Evolutionary conservation across 495 filamentous ascomycete genomes (phyloP), one percentile per base, ranked within the genome.

Genomic region (Penicillium diatomitis): DNA sequence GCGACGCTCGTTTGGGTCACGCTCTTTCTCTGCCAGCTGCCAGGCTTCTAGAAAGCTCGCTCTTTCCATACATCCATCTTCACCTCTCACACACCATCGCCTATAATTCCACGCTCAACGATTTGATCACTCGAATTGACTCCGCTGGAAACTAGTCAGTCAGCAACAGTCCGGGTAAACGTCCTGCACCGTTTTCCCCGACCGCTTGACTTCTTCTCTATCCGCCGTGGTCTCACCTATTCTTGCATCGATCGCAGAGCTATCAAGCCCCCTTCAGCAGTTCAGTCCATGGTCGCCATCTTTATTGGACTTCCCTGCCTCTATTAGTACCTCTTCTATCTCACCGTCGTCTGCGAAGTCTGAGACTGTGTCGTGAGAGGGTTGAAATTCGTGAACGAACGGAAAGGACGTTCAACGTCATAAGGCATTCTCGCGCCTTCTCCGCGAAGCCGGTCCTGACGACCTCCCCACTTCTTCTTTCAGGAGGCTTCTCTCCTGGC

Each of bases 151-250:
- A 39, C 9, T 46, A 50, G 62, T 65, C 60, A 58, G 50, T 47
- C 20, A 20, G 20, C 20, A 20, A 45, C 50, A 58, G 29, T 53
- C 56, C 55, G 60, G 62, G 62, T 48, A 39, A 58, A 63, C 70
- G 72, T 70, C 73, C 73, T 76, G 73, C 73, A 76, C 73, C 68
- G 65, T 67, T 71, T 57, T 59, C 61, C 66, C 67, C 64, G 61
- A 48, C 52, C 34, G 51, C 63, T 63, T 65, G 64, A 61, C 61
- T 39, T 29, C 42, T 20, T 54, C 39, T 41, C 32, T 46, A 41
- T 50, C 54, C 48, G 48, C 55, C 46, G 47, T 53, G 50, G 51
- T 56, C 49, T 57, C 55, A 50, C 47, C 54, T 56, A 45, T 48
- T 47, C 20, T 49, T 51, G 50, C 52, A 49, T 60, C 54, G 41